Evolutionary conservation across 345 rosid species (phyloP), one percentile per base, ranked within the genome.

Genomic region (Pistacia integerrima): DNA sequence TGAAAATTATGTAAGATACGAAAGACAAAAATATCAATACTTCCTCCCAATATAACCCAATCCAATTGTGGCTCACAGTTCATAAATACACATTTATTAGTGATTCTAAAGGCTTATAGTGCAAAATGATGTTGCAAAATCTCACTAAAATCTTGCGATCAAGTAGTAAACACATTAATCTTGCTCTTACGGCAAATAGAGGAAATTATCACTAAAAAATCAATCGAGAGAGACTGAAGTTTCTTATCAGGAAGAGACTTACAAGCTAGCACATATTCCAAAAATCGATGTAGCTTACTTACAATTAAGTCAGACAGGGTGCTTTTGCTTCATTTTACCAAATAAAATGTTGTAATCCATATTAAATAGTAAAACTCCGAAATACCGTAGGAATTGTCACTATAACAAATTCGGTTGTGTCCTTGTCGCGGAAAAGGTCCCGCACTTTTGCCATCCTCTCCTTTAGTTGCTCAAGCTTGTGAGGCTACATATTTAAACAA

Each of bases 331-430:
- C 55, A 59, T 44, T 58, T 44, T 38, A 44, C 16, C 66, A 38
- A 36, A 74, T 66, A 63, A 64, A 36, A 36, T 20, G 13, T 25
- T 49, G 55, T 18, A 44, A 14, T 57, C 67, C 20, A 48, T 69
- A 58, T 20, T 7, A 20, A 14, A 72, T 46, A 22, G 28, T 52
- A 58, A 11, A 38, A 18, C 55, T 3, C 5, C 2, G 79, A 59
- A 64, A 84, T 91, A 93, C 98, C 83, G 93, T 86, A 68, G 98
- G 98, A 85, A 90, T 90, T 58, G 94, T 88, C 62, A 93, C 97
- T 74, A 91, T 90, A 83, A 91, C 77, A 85, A 93, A 93, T 80
- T 91, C 94, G 5, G 91, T 91, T 76, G 84, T 64, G 68, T 85
- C 75, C 30, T 82, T 74, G 77, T 88, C 88, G 30, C 79, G 90